phyloP scores from a whole-genome alignment of 179 eudicot species.

The Beta corolliflora region DNA sequence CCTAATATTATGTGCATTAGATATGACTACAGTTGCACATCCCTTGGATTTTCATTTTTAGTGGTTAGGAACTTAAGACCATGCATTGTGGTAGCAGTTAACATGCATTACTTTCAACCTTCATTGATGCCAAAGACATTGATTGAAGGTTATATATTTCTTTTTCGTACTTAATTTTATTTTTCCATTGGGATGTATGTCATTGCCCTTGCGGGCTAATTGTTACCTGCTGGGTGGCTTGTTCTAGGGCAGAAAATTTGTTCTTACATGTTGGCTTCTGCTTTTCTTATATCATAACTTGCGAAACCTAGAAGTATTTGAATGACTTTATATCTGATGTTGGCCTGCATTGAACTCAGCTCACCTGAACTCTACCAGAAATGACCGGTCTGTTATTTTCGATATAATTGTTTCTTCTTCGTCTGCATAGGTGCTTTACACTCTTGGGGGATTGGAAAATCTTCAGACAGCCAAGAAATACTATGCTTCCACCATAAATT shows the following conservation, averaged over 20 bases:
- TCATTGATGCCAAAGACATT: not conserved
- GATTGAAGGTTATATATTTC: not conserved
- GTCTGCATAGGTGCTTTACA: constrained; percentile 76
- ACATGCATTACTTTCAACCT: not conserved
- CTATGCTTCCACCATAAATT: constrained; percentile 79
- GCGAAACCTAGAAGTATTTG: not conserved
- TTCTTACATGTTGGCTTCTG: not conserved
- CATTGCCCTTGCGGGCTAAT: not conserved
- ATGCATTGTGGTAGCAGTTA: not conserved
- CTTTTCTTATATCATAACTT: not conserved
- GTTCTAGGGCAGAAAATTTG: not conserved
- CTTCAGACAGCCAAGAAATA: constrained; percentile 92
- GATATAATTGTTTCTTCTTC: constrained; percentile 2
- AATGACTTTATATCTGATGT: not conserved
- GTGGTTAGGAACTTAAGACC: not conserved
- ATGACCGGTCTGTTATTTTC: not conserved
- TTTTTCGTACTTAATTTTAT: not conserved
- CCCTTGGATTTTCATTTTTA: not conserved
- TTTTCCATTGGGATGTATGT: not conserved
- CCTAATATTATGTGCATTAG: not conserved
- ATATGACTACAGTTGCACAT: not conserved
- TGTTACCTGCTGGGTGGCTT: not conserved
- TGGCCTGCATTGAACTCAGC: not conserved
- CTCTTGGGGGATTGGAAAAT: constrained; percentile 91
- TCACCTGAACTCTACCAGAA: not conserved